Conservation (phyloP, 805 yeast genomes). For the Saccharomyces jurei region DNA sequence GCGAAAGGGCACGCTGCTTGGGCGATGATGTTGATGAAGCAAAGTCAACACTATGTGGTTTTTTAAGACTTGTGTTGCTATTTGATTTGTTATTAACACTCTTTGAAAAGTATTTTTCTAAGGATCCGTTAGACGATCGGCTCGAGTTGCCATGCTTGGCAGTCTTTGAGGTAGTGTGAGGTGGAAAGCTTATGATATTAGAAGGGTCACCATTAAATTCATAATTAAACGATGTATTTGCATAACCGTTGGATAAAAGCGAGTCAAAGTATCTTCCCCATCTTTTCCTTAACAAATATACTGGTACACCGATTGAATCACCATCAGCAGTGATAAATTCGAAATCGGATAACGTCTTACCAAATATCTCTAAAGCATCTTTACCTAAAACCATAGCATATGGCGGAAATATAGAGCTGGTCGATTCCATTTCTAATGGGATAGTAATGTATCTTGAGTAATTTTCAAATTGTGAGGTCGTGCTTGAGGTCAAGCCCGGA, state of each 20-base stretch:
- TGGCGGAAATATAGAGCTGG: constrained; percentile 55
- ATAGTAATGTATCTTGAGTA: constrained; percentile 69
- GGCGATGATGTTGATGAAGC: not conserved
- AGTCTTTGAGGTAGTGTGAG: constrained; percentile 4
- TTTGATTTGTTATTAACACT: not conserved
- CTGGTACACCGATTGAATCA: constrained; percentile 53
- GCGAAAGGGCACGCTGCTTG: not conserved
- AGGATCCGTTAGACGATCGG: not conserved
- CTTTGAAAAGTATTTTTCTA: not conserved
- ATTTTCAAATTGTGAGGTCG: constrained; percentile 43
- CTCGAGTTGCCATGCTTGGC: not conserved
- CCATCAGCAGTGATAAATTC: constrained; percentile 66
- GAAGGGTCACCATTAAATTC: constrained; percentile 15
- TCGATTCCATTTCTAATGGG: constrained; percentile 3
- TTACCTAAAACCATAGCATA: constrained; percentile 73
- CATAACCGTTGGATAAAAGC: constrained; percentile 55
- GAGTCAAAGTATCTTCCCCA: constrained; percentile 72
- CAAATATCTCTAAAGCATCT: constrained; percentile 61
- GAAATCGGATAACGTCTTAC: constrained; percentile 58
- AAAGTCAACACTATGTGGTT: not conserved
- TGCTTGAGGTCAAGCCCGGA: constrained; percentile 10
- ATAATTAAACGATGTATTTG: constrained; percentile 38
- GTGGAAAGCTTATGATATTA: constrained; percentile 11
- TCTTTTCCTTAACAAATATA: constrained; percentile 53
- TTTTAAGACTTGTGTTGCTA: not conserved